These are phyloP conservation scores for Rhypophila decipiens DNA, from an alignment of 495 filamentous ascomycete genomes.

Conservation along the genomic window DNA sequence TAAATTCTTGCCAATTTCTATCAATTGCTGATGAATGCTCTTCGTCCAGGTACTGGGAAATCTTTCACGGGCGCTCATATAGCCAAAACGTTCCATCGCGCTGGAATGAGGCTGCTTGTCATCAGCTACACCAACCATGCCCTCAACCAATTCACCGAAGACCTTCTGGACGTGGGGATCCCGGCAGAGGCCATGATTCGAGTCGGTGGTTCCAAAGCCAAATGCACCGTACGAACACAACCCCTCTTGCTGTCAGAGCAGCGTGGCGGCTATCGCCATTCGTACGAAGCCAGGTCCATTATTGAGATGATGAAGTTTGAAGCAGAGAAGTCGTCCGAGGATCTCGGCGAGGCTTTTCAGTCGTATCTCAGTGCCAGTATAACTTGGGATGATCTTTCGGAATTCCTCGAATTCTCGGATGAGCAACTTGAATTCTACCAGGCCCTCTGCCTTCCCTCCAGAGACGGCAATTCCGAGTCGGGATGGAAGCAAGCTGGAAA, in stretches of 20 bases:
- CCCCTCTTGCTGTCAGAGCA: conserved; percentile 46
- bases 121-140: conserved; percentile 66
- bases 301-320: conserved; percentile 34
- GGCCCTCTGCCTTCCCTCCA: conserved; percentile 46
- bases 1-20: no score
- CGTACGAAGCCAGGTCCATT: conserved; percentile 26
- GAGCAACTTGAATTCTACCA: conserved; percentile 49
- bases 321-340: conserved; percentile 11
- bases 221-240: conserved; percentile 46
- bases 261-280: conserved; percentile 15
- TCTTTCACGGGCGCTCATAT: conserved; percentile 69
- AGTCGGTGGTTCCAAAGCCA: conserved; percentile 55
- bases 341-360: conserved; percentile 11
- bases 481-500: conserved; percentile 33
- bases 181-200: conserved; percentile 49
- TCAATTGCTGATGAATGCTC: no score
- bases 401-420: conserved; percentile 60
- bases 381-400: conserved; percentile 39
- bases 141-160: conserved; percentile 67
- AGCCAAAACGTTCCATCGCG: conserved; percentile 51
- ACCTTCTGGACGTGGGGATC: conserved; percentile 60
- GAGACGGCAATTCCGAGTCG: conserved; percentile 19
- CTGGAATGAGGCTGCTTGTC: conserved; percentile 52
- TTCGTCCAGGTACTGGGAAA: conserved; percentile 67
- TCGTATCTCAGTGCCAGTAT: conserved; percentile 1